Base-by-base conservation (phyloP, 2,329 filamentous ascomycete species). In the Elsinoe necatrix region DNA sequence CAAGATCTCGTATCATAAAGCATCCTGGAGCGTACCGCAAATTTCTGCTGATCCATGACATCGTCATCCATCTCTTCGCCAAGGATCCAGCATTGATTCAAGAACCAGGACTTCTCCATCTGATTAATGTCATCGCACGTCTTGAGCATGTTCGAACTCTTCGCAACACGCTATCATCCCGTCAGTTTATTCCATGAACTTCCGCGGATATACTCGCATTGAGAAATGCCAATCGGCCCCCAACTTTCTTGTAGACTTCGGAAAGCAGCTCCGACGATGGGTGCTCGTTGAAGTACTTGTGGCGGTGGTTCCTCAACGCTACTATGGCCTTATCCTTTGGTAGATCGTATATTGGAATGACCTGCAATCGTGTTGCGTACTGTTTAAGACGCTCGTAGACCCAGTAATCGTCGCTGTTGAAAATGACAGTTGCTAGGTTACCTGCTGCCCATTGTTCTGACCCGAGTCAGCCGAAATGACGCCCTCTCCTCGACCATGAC, bases 321-420 rank as follows among this genome's bases (percentile, higher is more conserved):
- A 77, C 74, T 59, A 95, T 80, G 3, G 93, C 91, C 64, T 87
- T 83, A 9, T 75, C 69, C 68, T 91, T 95, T 54, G 86, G 82
- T 5, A 98, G 76, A 69, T 98, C 93, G 3, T 81, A 79, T 41
- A 98, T 84, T 7, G 89, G 83, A 35, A 95, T 85, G 3, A 98
- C 87, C 67, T 96, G 91, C 89, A 98, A 95, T 45, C 93, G 83
- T 1, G 91, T 95, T 2, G 90, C 89, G 58, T 95, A 85, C 68
- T 89, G 85, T 76, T 96, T 96, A 54, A 98, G 75, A 12, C 91
- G 82, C 70, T 98, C 93, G 66, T 96, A 97, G 0, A 98, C 87
- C 93, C 93, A 98, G 72, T 95, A 98, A 68, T 97, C 93, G 71
- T 98, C 93, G 55, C 85, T 91, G 72, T 96, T 97, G 74, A 98